Base-by-base conservation (phyloP, 768 basidiomycete genomes). In the Pulveroboletus sp. region DNA sequence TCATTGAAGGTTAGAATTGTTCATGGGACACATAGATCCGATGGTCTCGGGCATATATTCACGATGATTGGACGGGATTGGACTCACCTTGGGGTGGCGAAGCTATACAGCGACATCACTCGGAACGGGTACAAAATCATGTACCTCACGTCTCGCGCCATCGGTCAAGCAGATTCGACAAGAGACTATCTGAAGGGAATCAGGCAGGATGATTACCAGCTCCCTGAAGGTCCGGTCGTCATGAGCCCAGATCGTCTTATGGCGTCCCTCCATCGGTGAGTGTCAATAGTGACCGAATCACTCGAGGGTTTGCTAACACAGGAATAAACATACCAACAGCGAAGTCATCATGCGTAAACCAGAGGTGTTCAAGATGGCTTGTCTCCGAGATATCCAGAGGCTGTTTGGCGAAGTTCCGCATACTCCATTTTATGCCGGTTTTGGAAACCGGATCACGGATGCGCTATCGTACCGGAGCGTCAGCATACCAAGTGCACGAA, bases 331-430 rank as follows among this genome's bases (percentile, higher is more conserved):
- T 5, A 35, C 8, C 5, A 47, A 9, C 59, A 96, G 93, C 5
- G 96, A 99, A 71, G 95, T 99, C 14, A 95, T 99, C 62, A 89
- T 98, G 87, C 86, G 94, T 31, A 97, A 98, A 68, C 96, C 96
- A 0, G 96, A 99, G 63, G 80, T 98, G n/a, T 99, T 99, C 80
- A 99, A 99, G 73, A 99, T 99, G 96, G 93, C 95, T 2, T 97
- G 94, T 71, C 71, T 98, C 50, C 80, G 93, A 36, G 96, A 98
- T 70, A 95, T 98, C 46, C 90, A 90, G 56, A 76, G 93, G 19
- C 68, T 98, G 6, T 99, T 97, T 62, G 89, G 89, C 6, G 81
- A 84, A 31, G 75, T 75, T 24, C 70, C 74, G 27, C 75, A 79
- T 55, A 86, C 81, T 55, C 87, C 93, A 0, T 99, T 98, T 72